Conservation (phyloP, 176 grass and related monocot species). For the Hordeum marinum region DNA sequence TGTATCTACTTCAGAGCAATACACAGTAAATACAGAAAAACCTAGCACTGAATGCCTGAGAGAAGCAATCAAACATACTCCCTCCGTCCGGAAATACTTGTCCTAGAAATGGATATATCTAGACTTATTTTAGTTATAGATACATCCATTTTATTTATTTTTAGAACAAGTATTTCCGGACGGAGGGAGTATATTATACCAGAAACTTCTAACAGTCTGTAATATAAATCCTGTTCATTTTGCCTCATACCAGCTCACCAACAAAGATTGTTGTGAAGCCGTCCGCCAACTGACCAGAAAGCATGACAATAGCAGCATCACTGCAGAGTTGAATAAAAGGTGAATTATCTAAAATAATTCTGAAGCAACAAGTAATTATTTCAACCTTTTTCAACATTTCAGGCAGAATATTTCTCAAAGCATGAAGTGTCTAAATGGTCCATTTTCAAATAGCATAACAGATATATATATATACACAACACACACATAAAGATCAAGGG, state of each 20-base stretch:
- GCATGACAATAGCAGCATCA: slow-evolving; percentile 95
- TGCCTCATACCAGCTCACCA: slow-evolving; percentile 73
- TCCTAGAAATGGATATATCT: no score
- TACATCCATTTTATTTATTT: no score
- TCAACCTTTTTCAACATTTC: slow-evolving; percentile 12
- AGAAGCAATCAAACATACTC: not conserved
- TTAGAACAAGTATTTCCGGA: no score
- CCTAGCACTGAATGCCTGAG: not conserved
- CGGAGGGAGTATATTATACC: not conserved
- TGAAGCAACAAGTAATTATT: not conserved
- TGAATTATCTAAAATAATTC: slow-evolving; percentile 15
- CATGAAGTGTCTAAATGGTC: not conserved
- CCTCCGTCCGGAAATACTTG: no score
- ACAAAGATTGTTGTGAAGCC: slow-evolving; percentile 89
- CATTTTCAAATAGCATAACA: not conserved
- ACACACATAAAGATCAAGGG: not conserved
- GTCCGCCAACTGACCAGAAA: slow-evolving; percentile 94
- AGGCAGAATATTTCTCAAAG: not conserved
- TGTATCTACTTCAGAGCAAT: not conserved
- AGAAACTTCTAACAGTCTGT: not conserved
- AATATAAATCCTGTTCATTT: not conserved
- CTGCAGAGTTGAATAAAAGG: slow-evolving; percentile 45
- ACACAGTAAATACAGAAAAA: slow-evolving; percentile 8
- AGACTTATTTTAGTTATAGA: no score
- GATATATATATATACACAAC: no score